phyloP scores from a whole-genome alignment of 208 protist species.

The Acanthamoeba divionensis region DNA sequence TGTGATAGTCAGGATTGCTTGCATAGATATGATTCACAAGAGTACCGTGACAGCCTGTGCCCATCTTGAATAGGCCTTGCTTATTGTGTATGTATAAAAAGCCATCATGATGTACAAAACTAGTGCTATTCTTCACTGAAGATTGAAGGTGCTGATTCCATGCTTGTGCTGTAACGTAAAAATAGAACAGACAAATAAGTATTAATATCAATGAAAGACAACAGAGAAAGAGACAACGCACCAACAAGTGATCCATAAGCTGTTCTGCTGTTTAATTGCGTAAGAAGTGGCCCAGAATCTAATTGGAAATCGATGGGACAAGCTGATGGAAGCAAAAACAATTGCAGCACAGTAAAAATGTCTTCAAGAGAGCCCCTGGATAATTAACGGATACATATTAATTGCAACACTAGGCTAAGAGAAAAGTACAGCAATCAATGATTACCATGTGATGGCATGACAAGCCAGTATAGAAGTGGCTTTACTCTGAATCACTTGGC shows the following conservation, averaged over 20 bases:
- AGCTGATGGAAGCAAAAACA: slow-evolving; percentile 4
- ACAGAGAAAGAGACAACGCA: not conserved
- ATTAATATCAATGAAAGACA: not conserved
- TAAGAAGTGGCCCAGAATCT: not conserved
- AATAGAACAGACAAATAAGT: not conserved
- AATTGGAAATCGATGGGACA: not conserved
- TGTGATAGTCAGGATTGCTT: slow-evolving; percentile 15
- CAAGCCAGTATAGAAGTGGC: not conserved
- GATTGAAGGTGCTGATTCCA: not conserved
- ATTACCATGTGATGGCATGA: not conserved
- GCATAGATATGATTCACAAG: slow-evolving; percentile 61
- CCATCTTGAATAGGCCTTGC: slow-evolving; percentile 33
- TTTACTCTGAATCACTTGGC: not conserved
- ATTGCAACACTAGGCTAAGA: not conserved
- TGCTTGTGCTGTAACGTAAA: not conserved
- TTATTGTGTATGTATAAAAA: slow-evolving; percentile 41
- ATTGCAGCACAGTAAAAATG: not conserved
- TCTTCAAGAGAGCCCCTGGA: slow-evolving; percentile 32
- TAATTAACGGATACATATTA: not conserved
- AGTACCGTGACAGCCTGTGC: slow-evolving; percentile 52
- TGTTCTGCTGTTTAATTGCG: not conserved
- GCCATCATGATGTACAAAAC: slow-evolving; percentile 3
- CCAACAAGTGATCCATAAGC: not conserved
- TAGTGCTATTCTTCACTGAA: not conserved
- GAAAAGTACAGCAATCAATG: not conserved